Evolutionary conservation across 306 rosid species (phyloP), one percentile per base, ranked within the genome.

Genomic region (Trifolium subterraneum): DNA sequence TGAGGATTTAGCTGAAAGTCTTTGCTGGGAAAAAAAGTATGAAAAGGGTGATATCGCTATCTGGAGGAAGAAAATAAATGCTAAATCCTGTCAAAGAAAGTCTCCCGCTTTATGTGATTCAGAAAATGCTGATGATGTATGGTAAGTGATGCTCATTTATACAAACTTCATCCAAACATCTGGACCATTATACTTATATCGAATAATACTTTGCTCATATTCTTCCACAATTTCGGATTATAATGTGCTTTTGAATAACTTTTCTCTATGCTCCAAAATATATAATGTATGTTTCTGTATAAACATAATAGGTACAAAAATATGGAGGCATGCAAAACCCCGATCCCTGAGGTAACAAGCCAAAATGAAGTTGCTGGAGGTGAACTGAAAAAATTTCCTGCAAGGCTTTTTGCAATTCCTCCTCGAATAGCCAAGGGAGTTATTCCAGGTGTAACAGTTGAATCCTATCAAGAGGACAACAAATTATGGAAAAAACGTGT

Each of bases 31-130:
- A 83, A 95, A 95, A 80, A 95, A 90, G 83, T 95, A 90, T 55
- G 99, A 95, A 89, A 90, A 92, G 79, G 99, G 92, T 51, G 99
- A 95, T 81, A 87, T 92, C 64, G 99, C 99, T 63, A 92, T 95
- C 69, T 95, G 87, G 84, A 90, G 87, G 83, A 95, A 95, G 78
- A 92, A 85, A 68, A 56, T 74, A 69, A 87, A 87, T 74, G 83
- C 84, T 12, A 85, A 90, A 74, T 87, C 90, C 73, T 95, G 98
- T 87, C 78, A 16, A 71, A 88, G 82, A 70, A 81, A 87, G 75
- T 76, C 93, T 50, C 68, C 64, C 27, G 56, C 78, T 22, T 31
- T 79, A 42, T 92, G 99, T 64, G 82, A 70, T 67, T 73, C 81
- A 65, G 79, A 81, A 25, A 84, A 86, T 80, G 84, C 88, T 75